phyloP scores from a whole-genome alignment of 805 yeast genomes.

The Clavispora vitiphila region DNA sequence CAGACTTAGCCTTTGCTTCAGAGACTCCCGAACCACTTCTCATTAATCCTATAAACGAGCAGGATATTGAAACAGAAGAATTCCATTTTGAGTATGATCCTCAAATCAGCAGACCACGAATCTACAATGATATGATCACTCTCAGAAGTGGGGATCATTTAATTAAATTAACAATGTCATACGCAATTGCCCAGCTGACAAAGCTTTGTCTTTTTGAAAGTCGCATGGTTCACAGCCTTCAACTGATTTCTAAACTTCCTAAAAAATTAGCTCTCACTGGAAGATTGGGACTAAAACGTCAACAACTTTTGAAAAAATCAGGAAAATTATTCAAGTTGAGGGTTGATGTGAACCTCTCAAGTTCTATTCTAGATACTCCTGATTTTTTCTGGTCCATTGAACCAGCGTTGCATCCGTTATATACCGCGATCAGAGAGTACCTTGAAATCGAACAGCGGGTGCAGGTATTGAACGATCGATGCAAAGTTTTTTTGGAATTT shows the following conservation, averaged over 20 bases:
- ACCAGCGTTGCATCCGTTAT: constrained; percentile 91
- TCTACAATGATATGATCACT: constrained; percentile 92
- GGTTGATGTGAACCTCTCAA: constrained; percentile 88
- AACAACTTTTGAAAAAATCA: constrained; percentile 79
- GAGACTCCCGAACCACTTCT: constrained; percentile 45
- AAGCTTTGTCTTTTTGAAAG: constrained; percentile 88
- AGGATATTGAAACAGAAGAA: constrained; percentile 90
- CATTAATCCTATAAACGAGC: constrained; percentile 73
- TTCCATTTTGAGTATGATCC: constrained; percentile 69
- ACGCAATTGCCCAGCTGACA: constrained; percentile 95
- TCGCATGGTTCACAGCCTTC: constrained; percentile 77
- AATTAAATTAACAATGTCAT: constrained; percentile 87
- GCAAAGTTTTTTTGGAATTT: constrained; percentile 89
- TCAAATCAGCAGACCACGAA: constrained; percentile 61
- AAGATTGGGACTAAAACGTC: constrained; percentile 73
- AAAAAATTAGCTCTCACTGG: constrained; percentile 89
- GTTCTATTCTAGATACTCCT: constrained; percentile 90
- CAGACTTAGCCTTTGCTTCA: constrained; percentile 77
- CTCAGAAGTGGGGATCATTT: constrained; percentile 87
- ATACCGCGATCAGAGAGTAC: constrained; percentile 84
- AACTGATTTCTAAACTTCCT: constrained; percentile 84
- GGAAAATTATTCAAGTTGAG: constrained; percentile 86
- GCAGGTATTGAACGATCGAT: constrained; percentile 86
- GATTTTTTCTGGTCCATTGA: constrained; percentile 94
- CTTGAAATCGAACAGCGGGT: constrained; percentile 93